Evolutionary conservation across 495 filamentous ascomycete species (phyloP).

Genomic region (Penicillium canariense): DNA sequence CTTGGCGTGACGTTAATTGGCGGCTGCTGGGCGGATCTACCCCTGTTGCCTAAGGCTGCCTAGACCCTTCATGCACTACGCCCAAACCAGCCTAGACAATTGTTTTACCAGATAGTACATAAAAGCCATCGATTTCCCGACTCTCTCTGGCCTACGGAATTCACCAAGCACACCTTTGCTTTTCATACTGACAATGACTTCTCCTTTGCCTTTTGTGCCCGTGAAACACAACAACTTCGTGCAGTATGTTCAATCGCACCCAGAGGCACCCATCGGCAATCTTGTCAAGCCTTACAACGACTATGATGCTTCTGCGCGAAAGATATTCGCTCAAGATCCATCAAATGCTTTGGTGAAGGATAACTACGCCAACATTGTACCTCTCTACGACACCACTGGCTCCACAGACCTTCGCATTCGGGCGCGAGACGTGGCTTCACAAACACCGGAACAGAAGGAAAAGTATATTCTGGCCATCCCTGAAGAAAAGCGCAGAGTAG

Average conservation of each 20-base stretch:
- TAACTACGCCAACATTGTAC: conserved; percentile 63
- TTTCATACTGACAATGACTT: conserved; percentile 17
- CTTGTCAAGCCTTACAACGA: conserved; percentile 66
- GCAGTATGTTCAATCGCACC: conserved; percentile 45
- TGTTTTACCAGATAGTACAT: not conserved
- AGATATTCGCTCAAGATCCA: conserved; percentile 69
- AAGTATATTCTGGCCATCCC: conserved; percentile 70
- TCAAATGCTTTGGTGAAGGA: conserved; percentile 56
- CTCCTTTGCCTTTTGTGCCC: conserved; percentile 37
- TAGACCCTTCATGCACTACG: not conserved
- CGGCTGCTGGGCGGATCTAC: not conserved
- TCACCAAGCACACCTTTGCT: not conserved
- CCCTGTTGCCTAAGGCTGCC: conserved; percentile 5
- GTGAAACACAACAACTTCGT: conserved; percentile 44
- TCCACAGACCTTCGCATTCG: conserved; percentile 53
- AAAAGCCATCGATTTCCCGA: not conserved
- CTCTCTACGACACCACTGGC: conserved; percentile 62
- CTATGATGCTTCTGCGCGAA: conserved; percentile 65
- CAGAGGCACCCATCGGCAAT: conserved; percentile 51
- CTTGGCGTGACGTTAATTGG: conserved; percentile 1
- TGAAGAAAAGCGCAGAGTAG: conserved; percentile 53
- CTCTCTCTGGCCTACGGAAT: not conserved
- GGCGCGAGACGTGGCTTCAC: conserved; percentile 58
- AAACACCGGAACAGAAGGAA: conserved; percentile 57
- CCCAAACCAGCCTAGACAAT: not conserved